Conservation (phyloP, 257 asterid genomes). For the Solanum piurae region DNA sequence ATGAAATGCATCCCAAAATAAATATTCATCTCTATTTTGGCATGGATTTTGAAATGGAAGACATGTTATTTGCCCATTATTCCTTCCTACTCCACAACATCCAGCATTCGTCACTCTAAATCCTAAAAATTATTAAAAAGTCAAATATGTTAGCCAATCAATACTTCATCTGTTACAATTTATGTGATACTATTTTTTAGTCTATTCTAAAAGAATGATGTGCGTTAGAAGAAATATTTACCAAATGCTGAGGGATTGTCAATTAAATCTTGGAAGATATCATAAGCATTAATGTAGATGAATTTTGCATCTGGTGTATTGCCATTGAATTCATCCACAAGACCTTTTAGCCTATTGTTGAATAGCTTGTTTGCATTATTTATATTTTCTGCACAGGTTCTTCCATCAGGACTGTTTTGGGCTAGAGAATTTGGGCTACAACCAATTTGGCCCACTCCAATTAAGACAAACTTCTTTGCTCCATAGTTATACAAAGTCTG, state of each 20-base stretch:
- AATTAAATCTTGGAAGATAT: slow-evolving; percentile 71
- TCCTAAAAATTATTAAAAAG: slow-evolving; percentile 20
- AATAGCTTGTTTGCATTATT: slow-evolving; percentile 62
- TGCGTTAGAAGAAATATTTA: neutral
- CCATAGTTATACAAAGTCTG: slow-evolving; percentile 57
- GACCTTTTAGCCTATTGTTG: slow-evolving; percentile 40
- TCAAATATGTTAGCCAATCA: neutral
- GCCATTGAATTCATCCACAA: slow-evolving; percentile 62
- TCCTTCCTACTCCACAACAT: slow-evolving; percentile 93
- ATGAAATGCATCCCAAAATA: slow-evolving; percentile 95
- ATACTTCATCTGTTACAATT: neutral
- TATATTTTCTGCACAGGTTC: slow-evolving; percentile 57
- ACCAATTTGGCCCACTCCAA: slow-evolving; percentile 81
- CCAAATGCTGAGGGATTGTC: slow-evolving; percentile 60
- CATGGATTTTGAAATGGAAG: slow-evolving; percentile 69
- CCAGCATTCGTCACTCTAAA: slow-evolving; percentile 73
- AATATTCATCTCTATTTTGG: slow-evolving; percentile 42
- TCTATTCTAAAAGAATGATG: accelerated
- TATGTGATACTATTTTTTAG: neutral
- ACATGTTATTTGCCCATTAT: slow-evolving; percentile 92
- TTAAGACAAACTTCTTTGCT: slow-evolving; percentile 61
- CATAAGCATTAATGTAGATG: slow-evolving; percentile 66
- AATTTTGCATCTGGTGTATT: slow-evolving; percentile 51
- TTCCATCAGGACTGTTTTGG: slow-evolving; percentile 81
- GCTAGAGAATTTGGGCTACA: slow-evolving; percentile 96